phyloP scores from a whole-genome alignment of 257 asterid genomes.

The Capsicum baccatum region DNA sequence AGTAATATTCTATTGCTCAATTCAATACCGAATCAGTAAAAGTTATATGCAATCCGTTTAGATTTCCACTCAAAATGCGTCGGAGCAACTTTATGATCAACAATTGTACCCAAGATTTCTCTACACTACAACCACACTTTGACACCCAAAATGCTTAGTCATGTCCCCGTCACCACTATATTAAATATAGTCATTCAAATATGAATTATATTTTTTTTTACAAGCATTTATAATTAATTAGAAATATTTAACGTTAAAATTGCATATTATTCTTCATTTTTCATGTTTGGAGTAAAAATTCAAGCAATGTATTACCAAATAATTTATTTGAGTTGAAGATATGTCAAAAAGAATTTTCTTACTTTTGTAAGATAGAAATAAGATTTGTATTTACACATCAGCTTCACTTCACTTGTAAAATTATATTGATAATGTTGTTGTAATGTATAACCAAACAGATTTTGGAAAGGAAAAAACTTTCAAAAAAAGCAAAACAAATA shows the following conservation, averaged over 20 bases:
- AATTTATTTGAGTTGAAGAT: neutral
- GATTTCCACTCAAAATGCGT: slow-evolving; percentile 30
- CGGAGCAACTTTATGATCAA: neutral
- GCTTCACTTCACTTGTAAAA: too few relatives aligned
- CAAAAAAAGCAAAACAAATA: neutral
- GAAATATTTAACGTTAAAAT: neutral
- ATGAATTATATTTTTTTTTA: too few relatives aligned
- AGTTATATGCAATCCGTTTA: neutral
- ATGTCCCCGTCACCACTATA: neutral
- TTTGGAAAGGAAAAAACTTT: neutral
- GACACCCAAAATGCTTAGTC: neutral
- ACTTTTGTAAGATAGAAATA: too few relatives aligned
- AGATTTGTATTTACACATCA: too few relatives aligned
- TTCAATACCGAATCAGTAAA: neutral
- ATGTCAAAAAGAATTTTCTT: too few relatives aligned
- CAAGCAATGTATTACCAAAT: neutral
- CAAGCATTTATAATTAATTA: neutral
- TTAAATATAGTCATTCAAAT: neutral
- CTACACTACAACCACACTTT: slow-evolving; percentile 4
- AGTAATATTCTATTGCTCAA: too few relatives aligned
- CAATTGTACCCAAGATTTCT: neutral
- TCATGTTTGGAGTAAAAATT: neutral
- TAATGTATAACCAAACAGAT: neutral
- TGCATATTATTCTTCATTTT: neutral
- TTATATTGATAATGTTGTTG: neutral